Conservation (phyloP, 1,284 basidiomycete genomes). For the Ceratobasidium sp. region DNA sequence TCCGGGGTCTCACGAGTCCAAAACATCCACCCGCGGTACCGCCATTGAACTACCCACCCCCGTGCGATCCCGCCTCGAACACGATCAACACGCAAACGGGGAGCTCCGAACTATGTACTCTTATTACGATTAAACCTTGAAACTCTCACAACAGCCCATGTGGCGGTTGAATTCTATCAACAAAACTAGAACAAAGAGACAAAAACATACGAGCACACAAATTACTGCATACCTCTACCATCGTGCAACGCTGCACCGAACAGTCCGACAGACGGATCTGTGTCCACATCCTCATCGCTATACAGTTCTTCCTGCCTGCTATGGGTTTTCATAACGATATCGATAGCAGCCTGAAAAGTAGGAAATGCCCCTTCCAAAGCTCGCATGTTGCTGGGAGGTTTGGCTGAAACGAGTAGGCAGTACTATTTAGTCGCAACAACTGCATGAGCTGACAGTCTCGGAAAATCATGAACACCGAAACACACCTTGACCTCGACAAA, state of each 20-base stretch:
- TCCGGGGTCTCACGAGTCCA: no score
- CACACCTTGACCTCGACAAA: constrained; percentile 42
- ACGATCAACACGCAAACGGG: no score
- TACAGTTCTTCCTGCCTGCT: constrained; percentile 5
- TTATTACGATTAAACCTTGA: no score
- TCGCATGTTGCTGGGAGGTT: constrained; percentile 32
- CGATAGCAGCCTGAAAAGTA: constrained; percentile 18
- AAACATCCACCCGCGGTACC: no score
- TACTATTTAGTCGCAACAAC: not conserved
- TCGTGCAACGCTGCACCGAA: constrained; percentile 3
- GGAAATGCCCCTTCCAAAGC: constrained; percentile 38
- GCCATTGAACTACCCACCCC: no score
- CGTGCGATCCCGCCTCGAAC: no score
- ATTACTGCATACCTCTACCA: not conserved
- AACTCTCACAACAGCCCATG: no score
- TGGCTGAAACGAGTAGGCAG: constrained; percentile 21
- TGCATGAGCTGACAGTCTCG: not conserved
- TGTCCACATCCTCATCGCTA: constrained; percentile 12
- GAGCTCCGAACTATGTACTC: no score
- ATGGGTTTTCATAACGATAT: constrained; percentile 39
- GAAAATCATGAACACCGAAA: not conserved
- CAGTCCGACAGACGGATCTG: constrained; percentile 34
- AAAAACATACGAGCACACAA: not conserved
- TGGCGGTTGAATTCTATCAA: no score
- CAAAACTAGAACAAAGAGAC: not conserved